Conservation (phyloP, 495 filamentous ascomycete genomes). For the Tetracladium setigerum region DNA sequence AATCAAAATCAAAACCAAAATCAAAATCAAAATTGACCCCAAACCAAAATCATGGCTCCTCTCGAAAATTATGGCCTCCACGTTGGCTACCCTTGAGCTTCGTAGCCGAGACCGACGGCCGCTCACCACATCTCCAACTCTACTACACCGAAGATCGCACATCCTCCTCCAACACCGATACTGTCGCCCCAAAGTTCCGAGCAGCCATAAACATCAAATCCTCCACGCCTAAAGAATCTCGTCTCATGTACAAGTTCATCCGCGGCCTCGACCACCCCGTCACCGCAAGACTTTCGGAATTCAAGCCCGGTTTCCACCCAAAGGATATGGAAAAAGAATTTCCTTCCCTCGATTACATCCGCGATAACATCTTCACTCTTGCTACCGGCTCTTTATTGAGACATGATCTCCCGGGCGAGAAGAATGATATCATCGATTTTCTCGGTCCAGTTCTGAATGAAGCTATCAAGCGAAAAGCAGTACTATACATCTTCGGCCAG, state of each 20-base stretch:
- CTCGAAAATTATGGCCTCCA: conserved; percentile 18
- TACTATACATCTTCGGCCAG: conserved; percentile 22
- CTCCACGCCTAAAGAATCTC: conserved; percentile 14
- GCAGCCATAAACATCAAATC: conserved; percentile 30
- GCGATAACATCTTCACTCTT: conserved; percentile 21
- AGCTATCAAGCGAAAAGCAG: conserved; percentile 27
- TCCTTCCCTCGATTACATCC: conserved; percentile 26
- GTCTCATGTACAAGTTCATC: conserved; percentile 24
- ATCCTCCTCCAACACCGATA: neutral
- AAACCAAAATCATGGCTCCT: neutral
- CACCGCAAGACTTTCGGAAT: conserved; percentile 13
- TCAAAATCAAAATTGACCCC: neutral
- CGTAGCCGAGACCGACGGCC: conserved; percentile 6
- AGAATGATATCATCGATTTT: conserved; percentile 29
- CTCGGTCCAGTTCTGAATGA: conserved; percentile 28
- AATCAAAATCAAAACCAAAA: neutral
- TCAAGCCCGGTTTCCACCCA: conserved; percentile 18
- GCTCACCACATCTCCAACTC: conserved; percentile 17
- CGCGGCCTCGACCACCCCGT: conserved; percentile 19
- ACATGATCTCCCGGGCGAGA: conserved; percentile 17
- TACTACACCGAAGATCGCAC: conserved; percentile 11
- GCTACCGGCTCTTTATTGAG: conserved; percentile 22
- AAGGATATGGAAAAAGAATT: conserved; percentile 2
- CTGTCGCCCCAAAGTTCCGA: conserved; percentile 2
- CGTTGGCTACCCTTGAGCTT: conserved; percentile 14